phyloP scores from a whole-genome alignment of 345 rosid genomes.

The Orychophragmus violaceus region DNA sequence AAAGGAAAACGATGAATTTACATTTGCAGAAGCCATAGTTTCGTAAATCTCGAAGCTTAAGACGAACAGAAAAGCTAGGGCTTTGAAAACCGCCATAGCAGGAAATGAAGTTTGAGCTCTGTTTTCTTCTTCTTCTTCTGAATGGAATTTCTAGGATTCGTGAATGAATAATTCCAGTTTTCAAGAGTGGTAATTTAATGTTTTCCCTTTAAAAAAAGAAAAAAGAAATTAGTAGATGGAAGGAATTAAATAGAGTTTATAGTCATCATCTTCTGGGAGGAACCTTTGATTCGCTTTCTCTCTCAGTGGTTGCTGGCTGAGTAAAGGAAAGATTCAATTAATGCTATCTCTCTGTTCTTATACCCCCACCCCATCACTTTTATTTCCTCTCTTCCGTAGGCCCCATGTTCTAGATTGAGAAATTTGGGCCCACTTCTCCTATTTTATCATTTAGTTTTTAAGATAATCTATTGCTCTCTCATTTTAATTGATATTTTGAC shows the following conservation, averaged over 20 bases:
- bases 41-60: slow-evolving; percentile 30
- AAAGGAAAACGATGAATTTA: slow-evolving; percentile 44
- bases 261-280: slow-evolving; percentile 53
- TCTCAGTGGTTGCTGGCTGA: slow-evolving; percentile 23
- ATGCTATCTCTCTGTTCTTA: slow-evolving; percentile 25
- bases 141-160: slow-evolving; percentile 19
- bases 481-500: no score
- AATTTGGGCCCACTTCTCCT: slow-evolving; percentile 20
- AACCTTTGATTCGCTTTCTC: slow-evolving; percentile 25
- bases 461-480: not conserved
- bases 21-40: slow-evolving; percentile 28
- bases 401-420: slow-evolving; percentile 26
- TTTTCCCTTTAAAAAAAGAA: no score
- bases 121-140: slow-evolving; percentile 3
- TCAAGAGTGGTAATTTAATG: not conserved
- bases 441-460: not conserved
- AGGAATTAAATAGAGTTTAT: slow-evolving; percentile 14
- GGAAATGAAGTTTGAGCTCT: slow-evolving; percentile 26
- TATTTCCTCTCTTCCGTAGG: not conserved
- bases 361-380: slow-evolving; percentile 16
- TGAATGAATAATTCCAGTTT: slow-evolving; percentile 1
- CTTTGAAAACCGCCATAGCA: slow-evolving; percentile 30
- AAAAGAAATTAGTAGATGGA: not conserved
- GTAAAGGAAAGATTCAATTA: slow-evolving; percentile 14
- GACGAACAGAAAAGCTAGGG: slow-evolving; percentile 32